These are phyloP conservation scores for Heliocybe sulcata DNA, from an alignment of 1,284 basidiomycete genomes.

Conservation along the genomic window DNA sequence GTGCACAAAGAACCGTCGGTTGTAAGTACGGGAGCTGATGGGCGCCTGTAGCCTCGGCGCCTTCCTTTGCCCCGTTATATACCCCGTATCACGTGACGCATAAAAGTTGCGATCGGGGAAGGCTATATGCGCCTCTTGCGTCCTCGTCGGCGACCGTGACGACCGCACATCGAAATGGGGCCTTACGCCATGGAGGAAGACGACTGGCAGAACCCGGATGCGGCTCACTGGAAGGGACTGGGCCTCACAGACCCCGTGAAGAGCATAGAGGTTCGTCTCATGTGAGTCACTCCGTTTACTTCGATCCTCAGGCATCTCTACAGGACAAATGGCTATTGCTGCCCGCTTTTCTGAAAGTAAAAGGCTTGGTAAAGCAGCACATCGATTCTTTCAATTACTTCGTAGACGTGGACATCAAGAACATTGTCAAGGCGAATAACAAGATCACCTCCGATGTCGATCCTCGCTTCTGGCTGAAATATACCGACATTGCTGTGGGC, in stretches of 20 bases:
- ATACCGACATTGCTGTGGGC: conserved; percentile 91
- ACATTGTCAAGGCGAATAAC: conserved; percentile 91
- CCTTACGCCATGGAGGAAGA: conserved; percentile 27
- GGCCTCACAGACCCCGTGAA: conserved; percentile 76
- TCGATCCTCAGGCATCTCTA: conserved; percentile 3
- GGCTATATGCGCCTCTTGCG: conserved; percentile 1
- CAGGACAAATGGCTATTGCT: conserved; percentile 97
- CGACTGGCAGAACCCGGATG: conserved; percentile 56
- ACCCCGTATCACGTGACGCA: neutral
- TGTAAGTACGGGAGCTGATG: neutral
- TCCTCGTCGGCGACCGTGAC: neutral
- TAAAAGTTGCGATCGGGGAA: neutral
- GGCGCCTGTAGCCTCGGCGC: neutral
- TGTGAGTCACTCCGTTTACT: neutral
- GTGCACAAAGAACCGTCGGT: neutral
- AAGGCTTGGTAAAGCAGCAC: conserved; percentile 99
- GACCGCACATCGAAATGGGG: conserved; percentile 6
- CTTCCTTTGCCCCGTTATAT: neutral
- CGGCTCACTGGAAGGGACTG: conserved; percentile 60
- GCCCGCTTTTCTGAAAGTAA: conserved; percentile 92
- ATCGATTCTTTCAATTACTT: conserved; percentile 99
- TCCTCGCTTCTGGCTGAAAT: conserved; percentile 95
- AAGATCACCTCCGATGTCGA: conserved; percentile 96
- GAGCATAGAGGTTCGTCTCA: conserved; percentile 56
- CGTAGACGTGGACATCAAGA: conserved; percentile 95